A percentile compares a stretch with the other conserved stretches of the same genome.
Evolutionary conservation across 106 monocot species (phyloP).

Genomic region (Cymbidium sinense): DNA sequence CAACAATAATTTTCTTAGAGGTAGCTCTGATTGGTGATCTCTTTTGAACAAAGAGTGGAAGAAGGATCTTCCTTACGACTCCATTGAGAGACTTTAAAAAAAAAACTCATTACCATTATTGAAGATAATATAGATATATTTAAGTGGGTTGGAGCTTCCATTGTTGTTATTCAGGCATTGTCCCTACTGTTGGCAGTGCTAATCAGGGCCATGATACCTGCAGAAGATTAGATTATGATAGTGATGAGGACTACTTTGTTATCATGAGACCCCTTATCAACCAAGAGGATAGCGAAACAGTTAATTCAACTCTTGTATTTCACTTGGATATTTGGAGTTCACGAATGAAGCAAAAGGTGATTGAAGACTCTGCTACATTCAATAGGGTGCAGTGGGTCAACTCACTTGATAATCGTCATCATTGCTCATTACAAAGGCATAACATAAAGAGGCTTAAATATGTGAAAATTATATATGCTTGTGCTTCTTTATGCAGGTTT

Average conservation of each 20-base stretch:
- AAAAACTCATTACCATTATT: slow-evolving; percentile 39
- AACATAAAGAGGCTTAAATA: too few species aligned
- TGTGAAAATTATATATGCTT: too few species aligned
- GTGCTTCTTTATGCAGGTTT: too few species aligned
- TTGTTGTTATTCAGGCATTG: slow-evolving; percentile 49
- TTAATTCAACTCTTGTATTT: slow-evolving; percentile 5
- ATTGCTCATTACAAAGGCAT: too few species aligned
- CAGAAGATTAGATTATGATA: slow-evolving; percentile 20
- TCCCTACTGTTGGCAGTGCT: slow-evolving; percentile 38
- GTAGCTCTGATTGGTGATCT: slow-evolving; percentile 34
- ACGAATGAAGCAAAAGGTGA: slow-evolving; percentile 27
- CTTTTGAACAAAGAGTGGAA: slow-evolving; percentile 44
- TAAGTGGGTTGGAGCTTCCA: slow-evolving; percentile 27
- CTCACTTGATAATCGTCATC: too few species aligned
- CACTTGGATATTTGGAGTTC: slow-evolving; percentile 32
- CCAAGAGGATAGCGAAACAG: slow-evolving; percentile 15
- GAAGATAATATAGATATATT: slow-evolving; percentile 41
- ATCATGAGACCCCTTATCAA: slow-evolving; percentile 25
- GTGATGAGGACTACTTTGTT: slow-evolving; percentile 37
- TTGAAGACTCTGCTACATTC: too few species aligned
- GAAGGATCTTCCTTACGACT: slow-evolving; percentile 62
- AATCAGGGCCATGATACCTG: slow-evolving; percentile 29
- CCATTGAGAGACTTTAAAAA: slow-evolving; percentile 54
- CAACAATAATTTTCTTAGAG: slow-evolving; percentile 35
- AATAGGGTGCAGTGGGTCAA: too few species aligned